These are phyloP conservation scores for Chlorencoelia australis DNA, from an alignment of 2,329 filamentous ascomycete species.

Conservation along the genomic window DNA sequence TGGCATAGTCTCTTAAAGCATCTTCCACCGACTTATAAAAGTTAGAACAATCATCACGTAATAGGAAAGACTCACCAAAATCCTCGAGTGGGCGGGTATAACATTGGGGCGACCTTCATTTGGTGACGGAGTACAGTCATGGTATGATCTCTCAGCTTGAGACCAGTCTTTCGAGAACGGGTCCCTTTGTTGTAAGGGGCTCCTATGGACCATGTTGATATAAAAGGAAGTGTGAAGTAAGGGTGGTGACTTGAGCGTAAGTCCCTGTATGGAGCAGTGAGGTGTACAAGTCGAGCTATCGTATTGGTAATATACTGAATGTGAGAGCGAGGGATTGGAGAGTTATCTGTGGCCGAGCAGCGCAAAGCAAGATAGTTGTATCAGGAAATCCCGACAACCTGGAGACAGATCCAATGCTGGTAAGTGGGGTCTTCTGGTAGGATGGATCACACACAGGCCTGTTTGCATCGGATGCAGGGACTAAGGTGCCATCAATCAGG, in stretches of 20 bases:
- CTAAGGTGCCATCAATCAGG: too few species aligned
- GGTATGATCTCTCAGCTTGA: constrained; percentile 15
- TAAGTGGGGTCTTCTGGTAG: too few species aligned
- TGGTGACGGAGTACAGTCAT: constrained; percentile 9
- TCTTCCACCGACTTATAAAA: constrained; percentile 10
- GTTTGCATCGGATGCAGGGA: too few species aligned
- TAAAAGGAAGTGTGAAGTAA: constrained; percentile 4
- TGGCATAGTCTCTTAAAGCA: constrained; percentile 18
- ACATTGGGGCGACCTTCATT: constrained; percentile 10
- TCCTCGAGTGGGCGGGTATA: constrained; percentile 7
- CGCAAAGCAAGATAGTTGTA: too few species aligned
- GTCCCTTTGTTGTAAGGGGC: constrained; percentile 12
- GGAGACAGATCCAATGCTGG: too few species aligned
- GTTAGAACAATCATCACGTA: too few species aligned
- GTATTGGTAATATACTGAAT: constrained; percentile 22
- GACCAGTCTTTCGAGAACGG: constrained; percentile 13
- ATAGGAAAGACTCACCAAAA: constrained; percentile 8
- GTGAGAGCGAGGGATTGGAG: too few species aligned
- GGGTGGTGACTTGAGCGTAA: constrained; percentile 3
- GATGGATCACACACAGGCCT: too few species aligned
- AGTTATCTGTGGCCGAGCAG: too few species aligned
- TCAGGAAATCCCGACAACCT: too few species aligned
- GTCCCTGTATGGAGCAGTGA: constrained; percentile 11
- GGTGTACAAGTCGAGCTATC: constrained; percentile 26
- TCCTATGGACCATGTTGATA: constrained; percentile 19